These are phyloP conservation scores for Talaromyces piceae DNA, from an alignment of 2,329 filamentous ascomycete genomes.

Conservation along the genomic window DNA sequence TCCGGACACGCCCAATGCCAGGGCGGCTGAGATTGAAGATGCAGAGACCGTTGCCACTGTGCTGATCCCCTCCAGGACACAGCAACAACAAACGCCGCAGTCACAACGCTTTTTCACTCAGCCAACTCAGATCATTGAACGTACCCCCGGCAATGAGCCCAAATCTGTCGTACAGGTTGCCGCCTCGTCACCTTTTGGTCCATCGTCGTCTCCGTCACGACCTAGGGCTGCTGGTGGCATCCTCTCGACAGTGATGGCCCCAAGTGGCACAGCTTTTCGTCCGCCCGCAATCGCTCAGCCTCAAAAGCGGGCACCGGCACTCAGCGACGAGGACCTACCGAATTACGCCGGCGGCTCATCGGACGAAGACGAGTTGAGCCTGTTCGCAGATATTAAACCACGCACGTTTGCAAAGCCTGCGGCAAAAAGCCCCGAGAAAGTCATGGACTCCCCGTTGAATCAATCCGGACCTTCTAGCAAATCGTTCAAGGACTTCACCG, in stretches of 20 bases:
- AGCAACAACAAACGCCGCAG: constrained; percentile 14
- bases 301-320: constrained; percentile 29
- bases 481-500: constrained; percentile 37
- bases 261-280: constrained; percentile 65
- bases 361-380: constrained; percentile 46
- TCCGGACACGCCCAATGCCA: constrained; percentile 33
- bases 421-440: constrained; percentile 28
- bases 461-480: constrained; percentile 22
- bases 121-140: constrained; percentile 52
- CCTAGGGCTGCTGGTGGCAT: constrained; percentile 31
- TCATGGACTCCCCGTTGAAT: constrained; percentile 35
- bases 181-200: constrained; percentile 72
- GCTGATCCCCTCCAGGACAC: constrained; percentile 32
- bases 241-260: constrained; percentile 61
- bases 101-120: constrained; percentile 40
- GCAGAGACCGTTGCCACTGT: constrained; percentile 45
- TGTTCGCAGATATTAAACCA: constrained; percentile 52
- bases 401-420: constrained; percentile 47
- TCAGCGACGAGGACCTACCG: constrained; percentile 50
- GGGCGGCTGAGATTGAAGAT: constrained; percentile 27
- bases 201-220: constrained; percentile 36
- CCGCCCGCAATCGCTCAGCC: constrained; percentile 40
- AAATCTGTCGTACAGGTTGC: constrained; percentile 64
- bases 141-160: constrained; percentile 27
- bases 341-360: constrained; percentile 57